These are phyloP conservation scores for Astragalus glycyphyllos DNA, from an alignment of 306 rosid species.

Conservation along the genomic window DNA sequence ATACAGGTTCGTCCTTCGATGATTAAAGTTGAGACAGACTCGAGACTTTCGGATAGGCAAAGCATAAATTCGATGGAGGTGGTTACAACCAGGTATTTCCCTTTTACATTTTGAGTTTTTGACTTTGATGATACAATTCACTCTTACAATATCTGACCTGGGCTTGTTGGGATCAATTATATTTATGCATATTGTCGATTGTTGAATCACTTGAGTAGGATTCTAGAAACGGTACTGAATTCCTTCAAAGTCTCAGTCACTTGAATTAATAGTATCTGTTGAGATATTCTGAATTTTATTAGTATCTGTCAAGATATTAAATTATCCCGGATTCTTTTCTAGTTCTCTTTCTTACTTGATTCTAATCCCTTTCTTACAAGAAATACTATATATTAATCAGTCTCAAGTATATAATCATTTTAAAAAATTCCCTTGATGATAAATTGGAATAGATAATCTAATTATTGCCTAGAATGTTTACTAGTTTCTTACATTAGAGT, in stretches of 20 bases:
- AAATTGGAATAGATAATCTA: background rate
- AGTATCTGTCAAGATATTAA: no score
- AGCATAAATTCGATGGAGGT: constrained; percentile 70
- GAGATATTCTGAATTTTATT: no score
- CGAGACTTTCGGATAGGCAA: constrained; percentile 24
- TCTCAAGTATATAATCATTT: no score
- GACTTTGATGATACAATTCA: background rate
- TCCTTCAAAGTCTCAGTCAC: no score
- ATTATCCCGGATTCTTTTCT: no score
- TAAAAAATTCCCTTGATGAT: no score
- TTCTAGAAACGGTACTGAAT: background rate
- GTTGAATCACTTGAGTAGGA: background rate
- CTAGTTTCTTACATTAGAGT: no score
- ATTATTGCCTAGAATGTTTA: background rate
- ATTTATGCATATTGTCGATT: constrained; percentile 6
- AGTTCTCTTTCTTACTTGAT: no score
- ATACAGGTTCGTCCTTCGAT: constrained; percentile 72
- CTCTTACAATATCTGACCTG: background rate
- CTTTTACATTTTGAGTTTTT: background rate
- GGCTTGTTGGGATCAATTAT: constrained; percentile 4
- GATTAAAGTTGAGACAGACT: constrained; percentile 68
- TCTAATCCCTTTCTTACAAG: no score
- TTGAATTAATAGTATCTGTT: no score
- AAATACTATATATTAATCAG: no score
- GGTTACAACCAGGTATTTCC: constrained; percentile 71